These are phyloP conservation scores for Mucor circinelloides DNA, from an alignment of 371 early-diverging fungal species.

Conservation along the genomic window DNA sequence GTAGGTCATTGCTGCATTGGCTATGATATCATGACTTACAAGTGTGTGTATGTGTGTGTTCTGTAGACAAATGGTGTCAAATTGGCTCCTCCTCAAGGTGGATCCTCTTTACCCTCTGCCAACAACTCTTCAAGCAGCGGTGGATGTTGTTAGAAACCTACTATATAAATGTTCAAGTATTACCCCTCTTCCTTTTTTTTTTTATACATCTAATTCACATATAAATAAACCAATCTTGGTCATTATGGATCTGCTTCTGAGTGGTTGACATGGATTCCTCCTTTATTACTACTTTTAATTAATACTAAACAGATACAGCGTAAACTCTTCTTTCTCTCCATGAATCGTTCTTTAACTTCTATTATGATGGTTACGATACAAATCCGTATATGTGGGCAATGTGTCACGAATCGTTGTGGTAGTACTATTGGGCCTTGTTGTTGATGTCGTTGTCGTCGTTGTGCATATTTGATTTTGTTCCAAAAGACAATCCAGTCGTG, in stretches of 20 bases:
- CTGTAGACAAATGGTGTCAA: slow-evolving; percentile 55
- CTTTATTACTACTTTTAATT: too few species aligned
- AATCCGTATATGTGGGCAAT: slow-evolving; percentile 9
- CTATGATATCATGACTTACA: neutral
- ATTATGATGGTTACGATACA: neutral
- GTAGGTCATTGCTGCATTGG: slow-evolving; percentile 18
- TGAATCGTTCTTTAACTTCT: neutral
- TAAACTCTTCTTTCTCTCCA: neutral
- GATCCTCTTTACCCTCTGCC: slow-evolving; percentile 50
- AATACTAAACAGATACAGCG: too few species aligned
- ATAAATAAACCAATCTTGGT: neutral
- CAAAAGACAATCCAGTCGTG: slow-evolving; percentile 10
- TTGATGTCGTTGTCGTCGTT: neutral
- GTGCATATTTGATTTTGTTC: slow-evolving; percentile 12
- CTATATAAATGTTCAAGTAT: neutral
- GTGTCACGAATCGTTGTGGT: neutral
- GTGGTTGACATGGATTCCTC: too few species aligned
- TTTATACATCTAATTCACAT: neutral
- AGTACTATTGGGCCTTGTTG: neutral
- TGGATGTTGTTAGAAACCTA: slow-evolving; percentile 48
- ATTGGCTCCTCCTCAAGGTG: slow-evolving; percentile 46
- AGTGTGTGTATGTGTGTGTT: neutral
- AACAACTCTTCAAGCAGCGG: slow-evolving; percentile 43
- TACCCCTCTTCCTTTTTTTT: neutral
- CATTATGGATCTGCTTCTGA: neutral